Base-by-base conservation (phyloP, 768 basidiomycete genomes). In the Kwoniella botswanensis region DNA sequence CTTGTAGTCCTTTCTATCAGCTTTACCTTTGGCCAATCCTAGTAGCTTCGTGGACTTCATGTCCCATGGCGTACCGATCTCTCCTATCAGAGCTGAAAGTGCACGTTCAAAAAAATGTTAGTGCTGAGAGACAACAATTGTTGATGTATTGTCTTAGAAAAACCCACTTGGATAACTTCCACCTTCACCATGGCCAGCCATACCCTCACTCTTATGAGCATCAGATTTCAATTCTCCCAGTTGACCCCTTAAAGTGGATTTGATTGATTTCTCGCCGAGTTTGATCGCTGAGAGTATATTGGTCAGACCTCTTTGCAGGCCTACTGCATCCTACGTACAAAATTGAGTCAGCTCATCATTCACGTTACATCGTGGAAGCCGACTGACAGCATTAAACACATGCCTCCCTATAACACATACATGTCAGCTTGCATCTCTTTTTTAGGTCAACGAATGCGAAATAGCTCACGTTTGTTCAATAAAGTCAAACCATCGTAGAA, bases 401-500 rank as follows among this genome's bases (percentile, higher is more conserved):
- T 94, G 91, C 74, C 84, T 71, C 22, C 78, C 76, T 77, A 54
- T 53, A 12, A 41, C 13, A 35, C 35, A 35, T 29, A 61, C 26
- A 5, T 7, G 44, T 63, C 52, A 52, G 46, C 42, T 13, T 53
- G 58, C 10, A 42, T 35, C 35, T 35, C 6, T 29, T 2, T 10
- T 24, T 58, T 11, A 4, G 18, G 3, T 29, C 55, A 10, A 18
- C 42, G 13, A 50, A 13, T 22, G 1, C 21, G n/a, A 21, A 63
- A 18, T 11, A 68, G 73, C 79, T 93, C 92, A 77, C 94, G 93
- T 44, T 93, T 87, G 43, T 92, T 92, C n/a, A 98, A 86, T 53
- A 98, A 88, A 0, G 96, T 98, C 52, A 98, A 85, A 1, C 95
- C 95, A 76, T 98, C 95, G 78, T 98, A 98, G 82, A 94, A 98